Conservation (phyloP, 495 filamentous ascomycete species). For the Talaromyces ruber region DNA sequence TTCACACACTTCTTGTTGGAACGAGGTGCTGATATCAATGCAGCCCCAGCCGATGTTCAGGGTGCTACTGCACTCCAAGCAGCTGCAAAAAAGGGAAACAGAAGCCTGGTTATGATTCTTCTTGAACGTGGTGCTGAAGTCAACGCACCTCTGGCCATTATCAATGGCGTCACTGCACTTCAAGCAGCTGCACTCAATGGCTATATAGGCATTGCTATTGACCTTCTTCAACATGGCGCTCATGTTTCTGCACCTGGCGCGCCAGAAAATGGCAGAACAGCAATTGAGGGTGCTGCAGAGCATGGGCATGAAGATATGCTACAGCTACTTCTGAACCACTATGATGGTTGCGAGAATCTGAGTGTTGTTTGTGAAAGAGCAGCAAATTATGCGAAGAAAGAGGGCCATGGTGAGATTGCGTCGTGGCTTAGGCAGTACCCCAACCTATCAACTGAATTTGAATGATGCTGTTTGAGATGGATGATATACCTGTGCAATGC, state of each 20-base stretch:
- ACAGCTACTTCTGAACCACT: conserved; percentile 26
- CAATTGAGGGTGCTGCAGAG: conserved; percentile 32
- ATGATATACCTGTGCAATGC: not conserved
- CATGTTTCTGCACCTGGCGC: conserved; percentile 20
- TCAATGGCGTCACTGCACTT: conserved; percentile 21
- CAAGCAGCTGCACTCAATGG: conserved; percentile 13
- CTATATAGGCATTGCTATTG: conserved; percentile 1
- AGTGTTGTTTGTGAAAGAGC: conserved; percentile 8
- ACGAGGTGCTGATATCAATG: conserved; percentile 13
- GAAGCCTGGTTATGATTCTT: conserved; percentile 54
- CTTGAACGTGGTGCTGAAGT: conserved; percentile 44
- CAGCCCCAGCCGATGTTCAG: conserved; percentile 8
- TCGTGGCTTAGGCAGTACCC: conserved; percentile 14
- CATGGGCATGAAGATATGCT: conserved; percentile 33
- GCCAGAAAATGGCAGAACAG: conserved; percentile 20
- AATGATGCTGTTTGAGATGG: not conserved
- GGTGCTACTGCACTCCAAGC: conserved; percentile 19
- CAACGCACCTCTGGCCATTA: conserved; percentile 33
- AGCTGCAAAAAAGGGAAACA: conserved; percentile 14
- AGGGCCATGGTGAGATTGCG: conserved; percentile 7
- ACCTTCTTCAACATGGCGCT: conserved; percentile 16
- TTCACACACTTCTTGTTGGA: conserved; percentile 8
- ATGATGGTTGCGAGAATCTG: conserved; percentile 8
- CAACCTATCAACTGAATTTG: not conserved
- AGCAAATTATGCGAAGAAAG: conserved; percentile 9